Base-by-base conservation (phyloP, 306 rosid species). In the Vicia faba region DNA sequence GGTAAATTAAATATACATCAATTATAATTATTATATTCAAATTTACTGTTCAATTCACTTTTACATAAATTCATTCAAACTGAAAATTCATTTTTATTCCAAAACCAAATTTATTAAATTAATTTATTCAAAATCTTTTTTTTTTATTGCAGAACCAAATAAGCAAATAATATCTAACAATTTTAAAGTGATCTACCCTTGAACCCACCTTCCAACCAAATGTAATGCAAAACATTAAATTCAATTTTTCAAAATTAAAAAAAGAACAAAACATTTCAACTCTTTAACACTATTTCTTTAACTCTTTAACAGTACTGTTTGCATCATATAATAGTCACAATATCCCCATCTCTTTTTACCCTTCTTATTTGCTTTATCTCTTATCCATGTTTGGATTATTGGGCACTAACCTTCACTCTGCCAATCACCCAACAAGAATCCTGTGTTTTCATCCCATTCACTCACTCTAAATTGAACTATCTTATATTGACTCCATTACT, bases 401-500 rank as follows among this genome's bases (percentile, higher is more conserved):
- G 73, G 41, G 5, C 48, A 40, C 51, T 68, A 33, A 25, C 33
- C 26, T 68, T 29, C 63, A 57, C 15, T 31, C 20, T 51, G 23
- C 48, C 38, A 31, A 38, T 66, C 60, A 23, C 62, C 48, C 49
- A 67, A 53, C 49, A 73, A 68, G 64, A 50, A 5, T 19, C 57
- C 3, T 38, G 19, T 54, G 29, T 4, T 20, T 56, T 50, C 31
- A 64, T 31, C 55, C 44, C 45, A n/a, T 41, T 20, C 23, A 20
- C 23, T 48, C 31, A 75, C 33, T 49, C 8, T 53, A 40, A 31
- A 39, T 43, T 61, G 48, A 53, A 54, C 53, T 60, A 28, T 45
- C 16, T 50, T 67, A 33, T 49, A 57, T 74, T 64, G 70, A 51
- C 54, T 75, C 39, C 13, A n/a, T 46, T 56, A 20, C 61, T 70